These are phyloP conservation scores for Umbelopsis ramanniana DNA, from an alignment of 192 early-diverging fungal genomes.

Conservation along the genomic window DNA sequence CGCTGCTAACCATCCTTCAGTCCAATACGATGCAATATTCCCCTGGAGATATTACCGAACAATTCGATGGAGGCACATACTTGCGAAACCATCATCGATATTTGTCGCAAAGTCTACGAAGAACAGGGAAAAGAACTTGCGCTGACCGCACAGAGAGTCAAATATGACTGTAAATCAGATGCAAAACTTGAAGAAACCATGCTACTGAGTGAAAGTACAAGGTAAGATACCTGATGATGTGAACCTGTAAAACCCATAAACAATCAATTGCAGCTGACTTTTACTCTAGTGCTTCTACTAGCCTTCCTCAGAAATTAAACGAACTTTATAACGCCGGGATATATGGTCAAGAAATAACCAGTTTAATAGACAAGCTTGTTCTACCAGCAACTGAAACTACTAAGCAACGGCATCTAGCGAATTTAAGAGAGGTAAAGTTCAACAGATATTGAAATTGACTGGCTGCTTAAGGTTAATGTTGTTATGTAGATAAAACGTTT, in stretches of 20 bases:
- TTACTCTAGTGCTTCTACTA: slow-evolving; percentile 22
- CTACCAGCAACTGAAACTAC: slow-evolving; percentile 44
- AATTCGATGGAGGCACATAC: slow-evolving; percentile 39
- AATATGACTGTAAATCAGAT: not conserved
- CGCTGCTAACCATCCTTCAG: slow-evolving; percentile 3
- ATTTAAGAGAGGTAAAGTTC: slow-evolving; percentile 12
- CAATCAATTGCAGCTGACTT: not conserved
- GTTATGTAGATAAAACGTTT: not conserved
- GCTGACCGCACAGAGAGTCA: not conserved
- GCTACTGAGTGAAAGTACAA: not conserved
- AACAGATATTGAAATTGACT: not conserved
- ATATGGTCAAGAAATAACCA: slow-evolving; percentile 48
- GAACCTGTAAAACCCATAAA: not conserved
- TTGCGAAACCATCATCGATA: slow-evolving; percentile 39
- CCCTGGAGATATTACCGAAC: slow-evolving; percentile 41
- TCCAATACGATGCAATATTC: slow-evolving; percentile 36
- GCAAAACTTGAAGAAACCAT: not conserved
- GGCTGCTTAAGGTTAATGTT: not conserved
- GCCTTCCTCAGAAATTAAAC: slow-evolving; percentile 43
- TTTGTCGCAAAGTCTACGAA: slow-evolving; percentile 45
- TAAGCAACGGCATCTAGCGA: slow-evolving; percentile 29
- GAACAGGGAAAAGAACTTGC: slow-evolving; percentile 47
- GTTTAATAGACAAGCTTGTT: slow-evolving; percentile 49
- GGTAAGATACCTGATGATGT: not conserved
- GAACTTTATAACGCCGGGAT: slow-evolving; percentile 49